Conservation (phyloP, 192 early-diverging fungal species). For the Coemansia sp. region DNA sequence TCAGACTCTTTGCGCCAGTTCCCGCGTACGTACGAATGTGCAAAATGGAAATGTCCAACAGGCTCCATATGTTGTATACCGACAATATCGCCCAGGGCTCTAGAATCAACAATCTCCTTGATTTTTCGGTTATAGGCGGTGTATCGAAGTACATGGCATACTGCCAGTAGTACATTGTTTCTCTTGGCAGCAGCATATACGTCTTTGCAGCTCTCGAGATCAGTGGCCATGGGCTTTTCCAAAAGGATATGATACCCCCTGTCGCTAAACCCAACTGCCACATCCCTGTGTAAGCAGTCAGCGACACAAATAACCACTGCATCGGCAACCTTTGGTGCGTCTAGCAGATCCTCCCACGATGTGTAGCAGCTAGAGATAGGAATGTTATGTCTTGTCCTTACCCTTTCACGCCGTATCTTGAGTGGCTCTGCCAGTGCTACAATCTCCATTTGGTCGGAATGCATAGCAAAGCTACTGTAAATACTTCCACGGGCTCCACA, state of each 20-base stretch:
- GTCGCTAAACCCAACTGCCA: constrained; percentile 55
- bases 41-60: constrained; percentile 68
- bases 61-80: constrained; percentile 68
- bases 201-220: constrained; percentile 51
- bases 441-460: constrained; percentile 36
- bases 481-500: constrained; percentile 17
- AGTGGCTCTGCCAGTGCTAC: constrained; percentile 58
- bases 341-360: constrained; percentile 25
- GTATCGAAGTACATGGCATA: constrained; percentile 63
- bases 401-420: constrained; percentile 24
- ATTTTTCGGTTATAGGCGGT: constrained; percentile 60
- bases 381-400: constrained; percentile 8
- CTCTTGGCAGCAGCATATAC: constrained; percentile 54
- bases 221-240: constrained; percentile 69
- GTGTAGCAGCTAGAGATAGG: constrained; percentile 5
- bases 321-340: constrained; percentile 52
- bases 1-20: constrained; percentile 63
- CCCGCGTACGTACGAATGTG: constrained; percentile 66
- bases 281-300: constrained; percentile 56
- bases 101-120: constrained; percentile 59
- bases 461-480: constrained; percentile 18
- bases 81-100: constrained; percentile 60
- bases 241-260: constrained; percentile 63
- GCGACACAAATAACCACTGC: constrained; percentile 56
- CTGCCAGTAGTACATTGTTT: constrained; percentile 47